Percentiles rank a stretch among this genome's conserved stretches.
phyloP scores from a whole-genome alignment of 2,329 filamentous ascomycete species.

The Sporothrix luriei region DNA sequence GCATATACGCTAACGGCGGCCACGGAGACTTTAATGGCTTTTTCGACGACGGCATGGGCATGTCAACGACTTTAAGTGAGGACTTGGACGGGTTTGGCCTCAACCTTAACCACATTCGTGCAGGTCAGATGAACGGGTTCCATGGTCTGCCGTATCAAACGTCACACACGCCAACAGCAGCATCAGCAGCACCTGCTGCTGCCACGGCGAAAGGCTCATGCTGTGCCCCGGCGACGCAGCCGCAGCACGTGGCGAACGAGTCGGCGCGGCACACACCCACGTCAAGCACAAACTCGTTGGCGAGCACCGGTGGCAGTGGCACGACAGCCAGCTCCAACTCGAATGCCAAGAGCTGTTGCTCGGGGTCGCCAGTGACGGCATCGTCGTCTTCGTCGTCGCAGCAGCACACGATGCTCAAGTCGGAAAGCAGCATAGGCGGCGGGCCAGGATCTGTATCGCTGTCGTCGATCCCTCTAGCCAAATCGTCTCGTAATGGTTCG shows the following conservation, averaged over 20 bases:
- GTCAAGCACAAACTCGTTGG: constrained; percentile 34
- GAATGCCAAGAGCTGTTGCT: constrained; percentile 27
- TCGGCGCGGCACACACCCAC: constrained; percentile 34
- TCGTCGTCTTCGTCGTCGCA: constrained; percentile 28
- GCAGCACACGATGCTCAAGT: constrained; percentile 26
- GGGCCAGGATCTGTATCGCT: background rate
- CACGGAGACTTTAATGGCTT: background rate
- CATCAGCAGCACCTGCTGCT: background rate
- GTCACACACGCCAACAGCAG: background rate
- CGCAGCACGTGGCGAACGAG: constrained; percentile 6
- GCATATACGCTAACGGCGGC: constrained; percentile 22
- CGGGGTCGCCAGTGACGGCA: constrained; percentile 27
- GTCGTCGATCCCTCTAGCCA: constrained; percentile 12
- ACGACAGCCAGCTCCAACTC: constrained; percentile 9
- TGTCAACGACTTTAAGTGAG: constrained; percentile 18
- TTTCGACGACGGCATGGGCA: constrained; percentile 21
- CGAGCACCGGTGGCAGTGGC: constrained; percentile 27
- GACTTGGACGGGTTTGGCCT: constrained; percentile 13
- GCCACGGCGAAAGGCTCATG: constrained; percentile 29
- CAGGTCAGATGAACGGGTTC: constrained; percentile 15
- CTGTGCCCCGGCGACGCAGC: constrained; percentile 30
- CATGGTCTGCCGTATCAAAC: constrained; percentile 7
- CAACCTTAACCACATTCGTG: background rate
- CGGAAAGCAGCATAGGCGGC: constrained; percentile 19
- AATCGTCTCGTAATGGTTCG: background rate